Base-by-base conservation (phyloP, 2,329 filamentous ascomycete genomes). In the Fusarium sp. region DNA sequence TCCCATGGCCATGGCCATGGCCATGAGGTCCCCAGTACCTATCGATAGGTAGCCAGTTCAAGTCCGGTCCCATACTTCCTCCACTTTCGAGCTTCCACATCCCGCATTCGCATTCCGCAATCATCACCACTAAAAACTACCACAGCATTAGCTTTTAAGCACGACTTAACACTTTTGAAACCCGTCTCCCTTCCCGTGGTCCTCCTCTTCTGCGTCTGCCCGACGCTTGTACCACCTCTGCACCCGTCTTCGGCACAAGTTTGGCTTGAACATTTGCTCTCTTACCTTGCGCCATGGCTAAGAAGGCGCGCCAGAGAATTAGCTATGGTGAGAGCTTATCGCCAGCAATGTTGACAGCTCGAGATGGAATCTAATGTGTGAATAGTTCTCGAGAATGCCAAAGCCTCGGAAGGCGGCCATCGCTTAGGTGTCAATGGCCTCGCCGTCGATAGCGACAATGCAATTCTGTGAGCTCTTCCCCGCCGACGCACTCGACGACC, bases 401-500 rank as follows among this genome's bases (percentile, higher is more conserved):
- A 83, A 69, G 80, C 82, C 38, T 84, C 83, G 44, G 80, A 77
- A 39, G 92, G 92, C 66, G 94, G 94, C 54, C 95, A 99, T 80
- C 85, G 93, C 70, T 87, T 98, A 53, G 95, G 95, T 65, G 92
- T 99, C 69, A 97, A 98, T 82, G 93, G 94, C 62, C 86, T 99
- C 59, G 92, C 92, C 48, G 88, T 97, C 65, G 95, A 98, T 77
- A 81, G 84, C 60, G 83, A 89, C 67, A 91, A 90, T 75, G 91
- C 89, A 52, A 93, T 97, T 60, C 84, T 99, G 93, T 97, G 82
- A 82, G 90, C 72, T 33, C 38, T 38, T 36, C 33, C 14, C 15
- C 38, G 23, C 27, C 46, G 25, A 27, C 53, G 39, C 37, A 10
- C 59, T 46, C 57, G 6, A n/a, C 45, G 52, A 39, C 37, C 39